A percentile compares a stretch with the other conserved stretches of the same genome.
Evolutionary conservation across 2,329 filamentous ascomycete genomes (phyloP).

Genomic region (Fusarium sp.): DNA sequence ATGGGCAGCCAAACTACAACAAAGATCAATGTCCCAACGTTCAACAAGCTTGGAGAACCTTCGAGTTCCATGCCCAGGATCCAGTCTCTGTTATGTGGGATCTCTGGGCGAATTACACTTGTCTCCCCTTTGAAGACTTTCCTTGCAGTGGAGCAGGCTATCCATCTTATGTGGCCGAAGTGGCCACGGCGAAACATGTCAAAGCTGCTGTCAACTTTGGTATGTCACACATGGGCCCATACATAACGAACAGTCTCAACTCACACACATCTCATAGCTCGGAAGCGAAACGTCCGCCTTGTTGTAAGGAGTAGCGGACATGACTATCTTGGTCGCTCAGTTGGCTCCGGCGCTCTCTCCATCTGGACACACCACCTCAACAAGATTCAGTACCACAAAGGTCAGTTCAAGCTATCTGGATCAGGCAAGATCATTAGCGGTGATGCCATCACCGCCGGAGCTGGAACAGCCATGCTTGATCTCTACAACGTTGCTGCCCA

Average conservation of each 20-base stretch:
- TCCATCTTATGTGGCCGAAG: constrained; percentile 37
- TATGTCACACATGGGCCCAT: background rate
- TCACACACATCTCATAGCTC: constrained; percentile 41
- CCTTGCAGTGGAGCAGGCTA: constrained; percentile 44
- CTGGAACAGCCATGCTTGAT: constrained; percentile 62
- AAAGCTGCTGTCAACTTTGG: constrained; percentile 23
- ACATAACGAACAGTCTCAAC: background rate
- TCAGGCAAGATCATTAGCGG: constrained; percentile 54
- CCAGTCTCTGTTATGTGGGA: constrained; percentile 37
- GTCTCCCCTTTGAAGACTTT: constrained; percentile 50
- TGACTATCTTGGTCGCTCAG: constrained; percentile 55
- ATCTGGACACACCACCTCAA: constrained; percentile 63
- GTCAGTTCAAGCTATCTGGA: constrained; percentile 53
- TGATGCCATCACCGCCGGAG: constrained; percentile 61
- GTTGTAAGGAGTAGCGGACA: constrained; percentile 52
- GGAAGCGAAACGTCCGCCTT: constrained; percentile 53
- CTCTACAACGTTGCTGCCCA: constrained; percentile 57
- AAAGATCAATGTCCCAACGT: constrained; percentile 8
- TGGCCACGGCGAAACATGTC: constrained; percentile 37
- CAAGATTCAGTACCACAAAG: constrained; percentile 48
- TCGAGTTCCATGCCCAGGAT: constrained; percentile 18
- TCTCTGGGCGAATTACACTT: constrained; percentile 59
- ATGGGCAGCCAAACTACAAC: constrained; percentile 7
- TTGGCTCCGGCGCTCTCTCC: constrained; percentile 59
- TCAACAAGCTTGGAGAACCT: constrained; percentile 9